Base-by-base conservation (phyloP, 768 basidiomycete species). In the Tylopilus cervinicoccineus region DNA sequence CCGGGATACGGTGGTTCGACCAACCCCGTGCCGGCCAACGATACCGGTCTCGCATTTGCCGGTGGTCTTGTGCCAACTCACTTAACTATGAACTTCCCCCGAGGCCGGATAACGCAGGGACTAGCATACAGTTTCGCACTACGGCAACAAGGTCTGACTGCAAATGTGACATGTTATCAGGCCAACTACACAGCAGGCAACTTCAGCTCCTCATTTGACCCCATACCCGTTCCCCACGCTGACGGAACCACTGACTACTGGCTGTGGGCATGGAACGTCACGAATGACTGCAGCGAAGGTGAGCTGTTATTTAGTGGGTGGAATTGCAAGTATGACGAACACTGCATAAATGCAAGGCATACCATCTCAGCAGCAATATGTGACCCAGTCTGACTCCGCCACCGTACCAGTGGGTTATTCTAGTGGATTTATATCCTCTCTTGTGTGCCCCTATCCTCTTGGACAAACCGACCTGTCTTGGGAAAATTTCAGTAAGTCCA, bases 101-200 rank as follows among this genome's bases (percentile, higher is more conserved):
- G 26, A 1, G 31, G 22, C 1, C 27, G 4, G 2, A 4, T 9
- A 31, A 8, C 5, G 24, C 43, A 40, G 10, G 50, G 45, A 19
- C 27, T 47, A 7, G 2, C 4, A 3, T 6, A 8, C 4, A 10
- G 1, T 2, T 47, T 41, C 11, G 20, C 43, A 2, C 14, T 58
- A 16, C 11, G 12, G 22, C 57, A 59, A 39, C 57, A 58, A 33
- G 56, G 56, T 20, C 14, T 57, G n/a, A 58, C 51, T 16, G 56
- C 55, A 14, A 20, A 58, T 14, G 47, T 57, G 26, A 41, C 32
- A 2, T 47, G 43, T 43, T 14, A 10, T 2, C 38, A 3, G 31
- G 4, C 11, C 17, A 38, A 31, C 12, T 5, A 12, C 36, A 31
- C 48, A 5, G 22, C 34, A 38, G 13, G 20, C 16, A 26, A 38